phyloP scores from a whole-genome alignment of 768 basidiomycete species.

The Agaricus subrufescens region DNA sequence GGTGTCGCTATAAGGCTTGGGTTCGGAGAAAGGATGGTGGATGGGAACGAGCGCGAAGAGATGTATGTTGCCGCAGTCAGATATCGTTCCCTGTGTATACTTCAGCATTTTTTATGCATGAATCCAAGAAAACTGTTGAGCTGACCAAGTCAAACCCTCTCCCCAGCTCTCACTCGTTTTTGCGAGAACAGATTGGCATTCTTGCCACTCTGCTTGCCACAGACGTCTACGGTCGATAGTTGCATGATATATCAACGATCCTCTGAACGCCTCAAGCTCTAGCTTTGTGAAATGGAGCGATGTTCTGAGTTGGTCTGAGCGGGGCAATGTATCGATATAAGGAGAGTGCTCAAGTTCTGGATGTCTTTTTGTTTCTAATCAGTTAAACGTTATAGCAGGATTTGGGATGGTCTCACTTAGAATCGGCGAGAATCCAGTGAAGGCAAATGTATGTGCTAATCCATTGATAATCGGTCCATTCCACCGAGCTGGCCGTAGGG shows the following conservation, averaged over 20 bases:
- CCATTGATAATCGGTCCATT: slow-evolving; percentile 62
- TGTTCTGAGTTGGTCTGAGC: slow-evolving; percentile 51
- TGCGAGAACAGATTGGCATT: slow-evolving; percentile 41
- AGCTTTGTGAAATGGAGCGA: slow-evolving; percentile 62
- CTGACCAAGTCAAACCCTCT: slow-evolving; percentile 58
- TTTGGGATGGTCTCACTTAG: slow-evolving; percentile 3
- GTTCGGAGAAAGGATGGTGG: slow-evolving; percentile 61
- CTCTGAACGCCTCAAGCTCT: slow-evolving; percentile 66
- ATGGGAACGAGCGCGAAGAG: slow-evolving; percentile 89
- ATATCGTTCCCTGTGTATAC: slow-evolving; percentile 57
- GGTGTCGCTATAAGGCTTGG: slow-evolving; percentile 23
- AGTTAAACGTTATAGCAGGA: background rate
- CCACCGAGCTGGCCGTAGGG: slow-evolving; percentile 16
- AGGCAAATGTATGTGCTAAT: slow-evolving; percentile 50
- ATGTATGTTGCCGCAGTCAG: slow-evolving; percentile 70
- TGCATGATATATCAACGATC: slow-evolving; percentile 80
- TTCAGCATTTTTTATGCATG: slow-evolving; percentile 24
- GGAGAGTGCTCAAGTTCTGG: slow-evolving; percentile 38
- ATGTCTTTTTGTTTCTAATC: background rate
- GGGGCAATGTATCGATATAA: slow-evolving; percentile 70
- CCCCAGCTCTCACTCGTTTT: slow-evolving; percentile 36
- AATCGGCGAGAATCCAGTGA: slow-evolving; percentile 11
- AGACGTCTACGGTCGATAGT: slow-evolving; percentile 58
- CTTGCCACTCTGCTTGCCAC: slow-evolving; percentile 61
- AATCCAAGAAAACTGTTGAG: background rate